These are phyloP conservation scores for Alternaria brassicae DNA, from an alignment of 2,329 filamentous ascomycete genomes.

Conservation along the genomic window DNA sequence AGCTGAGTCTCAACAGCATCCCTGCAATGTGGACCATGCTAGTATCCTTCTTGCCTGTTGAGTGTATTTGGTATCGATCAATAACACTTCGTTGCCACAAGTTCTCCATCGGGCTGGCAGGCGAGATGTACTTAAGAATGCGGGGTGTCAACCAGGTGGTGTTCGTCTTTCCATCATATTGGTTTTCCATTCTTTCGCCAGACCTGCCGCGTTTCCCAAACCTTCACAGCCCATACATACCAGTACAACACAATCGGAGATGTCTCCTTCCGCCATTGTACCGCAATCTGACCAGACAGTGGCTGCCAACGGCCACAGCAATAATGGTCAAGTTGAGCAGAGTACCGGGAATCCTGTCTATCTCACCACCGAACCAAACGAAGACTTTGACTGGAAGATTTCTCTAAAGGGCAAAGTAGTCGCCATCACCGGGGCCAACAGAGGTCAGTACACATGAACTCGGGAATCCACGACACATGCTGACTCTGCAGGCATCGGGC, in stretches of 20 bases:
- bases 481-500: constrained; percentile 35
- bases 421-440: constrained; percentile 34
- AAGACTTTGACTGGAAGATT: constrained; percentile 57
- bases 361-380: constrained; percentile 53
- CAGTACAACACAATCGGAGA: constrained; percentile 14
- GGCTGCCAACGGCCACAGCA: constrained; percentile 24
- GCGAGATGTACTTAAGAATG: constrained; percentile 31
- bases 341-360: constrained; percentile 42
- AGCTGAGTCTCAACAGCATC: constrained; percentile 1
- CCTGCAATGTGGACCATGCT: constrained; percentile 6
- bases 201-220: constrained; percentile 22
- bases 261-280: constrained; percentile 41
- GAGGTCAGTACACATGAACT: constrained; percentile 26
- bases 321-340: constrained; percentile 30
- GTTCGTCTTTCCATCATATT: constrained; percentile 5
- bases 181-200: constrained; percentile 11
- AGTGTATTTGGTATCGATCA: not conserved
- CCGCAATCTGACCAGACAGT: constrained; percentile 25
- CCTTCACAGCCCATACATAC: constrained; percentile 2
- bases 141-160: constrained; percentile 15
- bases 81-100: constrained; percentile 16
- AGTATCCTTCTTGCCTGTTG: constrained; percentile 2
- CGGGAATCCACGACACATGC: constrained; percentile 39
- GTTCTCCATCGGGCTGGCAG: constrained; percentile 14
- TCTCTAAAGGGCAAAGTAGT: constrained; percentile 54